Base-by-base conservation (phyloP, 2,329 filamentous ascomycete genomes). In the Pestalotiopsis sp. region DNA sequence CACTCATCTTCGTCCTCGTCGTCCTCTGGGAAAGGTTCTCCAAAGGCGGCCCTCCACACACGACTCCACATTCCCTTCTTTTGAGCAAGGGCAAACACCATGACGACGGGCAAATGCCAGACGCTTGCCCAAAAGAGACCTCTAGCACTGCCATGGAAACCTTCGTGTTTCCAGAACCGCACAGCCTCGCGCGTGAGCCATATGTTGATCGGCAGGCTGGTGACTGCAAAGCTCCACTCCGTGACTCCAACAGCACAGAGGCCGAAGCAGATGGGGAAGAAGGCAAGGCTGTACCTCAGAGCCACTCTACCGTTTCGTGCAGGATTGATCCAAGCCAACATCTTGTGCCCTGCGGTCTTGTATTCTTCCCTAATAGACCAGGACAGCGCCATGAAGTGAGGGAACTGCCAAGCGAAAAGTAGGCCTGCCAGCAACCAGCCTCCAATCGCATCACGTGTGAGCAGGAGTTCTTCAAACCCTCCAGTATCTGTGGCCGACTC, bases 71-170 rank as follows among this genome's bases (percentile, higher is more conserved):
- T 87, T 0, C 95, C 95, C 83, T 94, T 97, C 87, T 99, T 99
- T 81, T 97, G 93, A 67, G 92, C 88, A 80, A 98, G 91, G 2
- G 94, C 95, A 70, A 98, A 84, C 61, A 98, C 94, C 85, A 99
- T 90, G 57, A 98, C 87, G 31, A 92, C 92, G 0, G 96, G 96
- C 62, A 99, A 80, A 82, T 98, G 95, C 96, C 95, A 98, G 11
- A 99, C 94, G 79, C 94, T 97, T 1, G 96, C 95, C 96, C 96
- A 99, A 80, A 99, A 99, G 66, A 99, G 80, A 0, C 92, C 91
- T 68, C 94, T 88, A 2, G 96, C 95, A 20, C 89, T 93, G 2
- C 95, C 95, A 74, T 91, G 90, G 70, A 91, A 88, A 13, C 95
- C 95, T 75, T 94, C 89, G 36, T 89, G 83, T 71, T 87, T 88